Percentiles rank a stretch among this genome's conserved stretches.
These are phyloP conservation scores for Crassisporium funariophilum DNA, from an alignment of 768 basidiomycete genomes.

Conservation along the genomic window DNA sequence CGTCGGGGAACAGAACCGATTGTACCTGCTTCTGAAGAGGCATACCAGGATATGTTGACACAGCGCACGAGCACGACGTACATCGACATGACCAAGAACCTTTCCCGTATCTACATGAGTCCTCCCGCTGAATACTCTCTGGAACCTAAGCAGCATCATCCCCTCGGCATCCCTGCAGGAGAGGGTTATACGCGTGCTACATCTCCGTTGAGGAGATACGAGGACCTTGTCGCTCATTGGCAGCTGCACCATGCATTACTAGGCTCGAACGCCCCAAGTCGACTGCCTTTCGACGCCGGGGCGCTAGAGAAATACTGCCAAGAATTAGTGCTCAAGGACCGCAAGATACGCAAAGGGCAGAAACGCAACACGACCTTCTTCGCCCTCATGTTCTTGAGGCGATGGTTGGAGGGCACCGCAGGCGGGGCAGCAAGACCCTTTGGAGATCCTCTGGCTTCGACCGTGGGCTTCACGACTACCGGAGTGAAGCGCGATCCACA, in stretches of 20 bases:
- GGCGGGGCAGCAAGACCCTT: constrained; percentile 14
- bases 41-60: constrained; percentile 47
- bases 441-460: constrained; percentile 24
- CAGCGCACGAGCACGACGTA: constrained; percentile 47
- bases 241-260: constrained; percentile 84
- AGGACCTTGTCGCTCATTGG: constrained; percentile 87
- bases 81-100: constrained; percentile 40
- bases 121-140: constrained; percentile 47
- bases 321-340: constrained; percentile 32
- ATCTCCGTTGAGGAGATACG: constrained; percentile 84
- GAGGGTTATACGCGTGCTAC: constrained; percentile 87
- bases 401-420: constrained; percentile 35
- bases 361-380: constrained; percentile 35
- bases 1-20: constrained; percentile 51
- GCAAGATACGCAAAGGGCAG: constrained; percentile 9
- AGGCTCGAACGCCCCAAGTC: constrained; percentile 29
- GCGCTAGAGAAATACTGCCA: constrained; percentile 48
- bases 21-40: constrained; percentile 29
- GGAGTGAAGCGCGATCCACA: background rate
- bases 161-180: constrained; percentile 65
- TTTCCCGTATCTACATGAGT: constrained; percentile 34
- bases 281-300: constrained; percentile 45
- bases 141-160: constrained; percentile 64
- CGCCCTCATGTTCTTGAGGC: constrained; percentile 37
- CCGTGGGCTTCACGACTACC: constrained; percentile 21